Base-by-base conservation (phyloP, 2,329 filamentous ascomycete genomes). In the Fusarium poae region DNA sequence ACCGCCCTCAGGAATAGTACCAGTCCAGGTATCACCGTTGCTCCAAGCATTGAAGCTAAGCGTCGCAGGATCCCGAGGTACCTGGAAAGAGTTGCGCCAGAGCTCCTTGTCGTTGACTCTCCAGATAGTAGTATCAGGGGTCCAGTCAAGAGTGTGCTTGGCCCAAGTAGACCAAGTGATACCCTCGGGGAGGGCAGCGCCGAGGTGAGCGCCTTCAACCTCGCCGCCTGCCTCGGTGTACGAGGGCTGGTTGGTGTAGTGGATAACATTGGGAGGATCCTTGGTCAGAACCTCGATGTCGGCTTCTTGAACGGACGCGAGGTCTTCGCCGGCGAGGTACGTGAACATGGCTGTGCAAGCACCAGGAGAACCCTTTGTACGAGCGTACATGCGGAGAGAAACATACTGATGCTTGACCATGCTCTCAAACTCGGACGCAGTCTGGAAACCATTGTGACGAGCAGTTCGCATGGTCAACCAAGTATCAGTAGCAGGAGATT, bases 221-320 rank as follows among this genome's bases (percentile, higher is more conserved):
- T 81, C 79, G 27, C 81, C 78, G 21, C 82, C 84, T 3, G 78
- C 75, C 4, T 78, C 77, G 43, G 79, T 82, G 57, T 83, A 81
- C 0, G 84, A 78, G 0, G 86, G 86, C 74, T 89, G 87, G 74
- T 89, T 89, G 18, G 86, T 88, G 77, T 87, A 89, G 67, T 85
- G 82, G 42, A 86, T 77, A 15, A 76, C 68, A 43, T 79, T 71
- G 18, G 70, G 73, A 3, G 79, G 76, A 54, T 84, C 83, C 32
- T 74, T 74, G 5, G 84, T 86, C 44, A 84, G 77, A 35, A 86
- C 77, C 72, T 86, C 84, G 35, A 86, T 78, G 61, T 86, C 84
- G 2, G 82, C 78, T 72, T 86, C 84, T 62, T 86, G 82, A 9
- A 84, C 79, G 11, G 75, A 45, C 6, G 75, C 71, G 5, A 80